Evolutionary conservation across 1,139 yeast species (phyloP).

Genomic region (Hyphopichia fennica): DNA sequence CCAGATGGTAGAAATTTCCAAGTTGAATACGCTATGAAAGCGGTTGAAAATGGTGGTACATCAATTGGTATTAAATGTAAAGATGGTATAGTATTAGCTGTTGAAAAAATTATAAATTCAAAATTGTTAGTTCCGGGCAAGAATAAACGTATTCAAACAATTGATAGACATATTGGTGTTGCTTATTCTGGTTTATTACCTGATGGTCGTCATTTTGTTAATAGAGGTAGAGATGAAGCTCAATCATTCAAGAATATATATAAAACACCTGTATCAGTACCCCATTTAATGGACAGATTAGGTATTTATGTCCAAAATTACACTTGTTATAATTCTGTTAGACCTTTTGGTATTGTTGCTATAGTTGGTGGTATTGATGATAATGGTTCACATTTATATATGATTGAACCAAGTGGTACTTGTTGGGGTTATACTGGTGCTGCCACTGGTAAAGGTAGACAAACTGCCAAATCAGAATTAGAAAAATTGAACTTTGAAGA

Average conservation of each 20-base stretch:
- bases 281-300: slow-evolving; percentile 81
- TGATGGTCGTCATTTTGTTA: slow-evolving; percentile 93
- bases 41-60: slow-evolving; percentile 96
- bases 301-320: slow-evolving; percentile 94
- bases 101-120: slow-evolving; percentile 85
- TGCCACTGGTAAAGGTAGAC: slow-evolving; percentile 98
- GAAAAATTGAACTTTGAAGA: slow-evolving; percentile 81
- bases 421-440: slow-evolving; percentile 98
- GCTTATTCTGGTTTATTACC: slow-evolving; percentile 94
- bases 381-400: slow-evolving; percentile 86
- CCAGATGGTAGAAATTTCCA: slow-evolving; percentile 97
- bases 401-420: slow-evolving; percentile 97
- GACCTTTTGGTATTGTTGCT: slow-evolving; percentile 94
- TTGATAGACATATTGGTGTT: slow-evolving; percentile 92
- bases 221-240: slow-evolving; percentile 92
- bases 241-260: slow-evolving; percentile 74
- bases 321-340: slow-evolving; percentile 92
- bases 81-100: slow-evolving; percentile 96
- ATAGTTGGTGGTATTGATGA: slow-evolving; percentile 93
- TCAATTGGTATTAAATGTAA: slow-evolving; percentile 88
- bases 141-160: slow-evolving; percentile 86
- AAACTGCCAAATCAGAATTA: slow-evolving; percentile 91
- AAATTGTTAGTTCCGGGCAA: slow-evolving; percentile 86
- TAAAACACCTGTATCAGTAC: slow-evolving; percentile 74
- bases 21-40: slow-evolving; percentile 96